Evolutionary conservation across 371 early-diverging fungal species (phyloP).

Genomic region (Rhizopus delemar): DNA sequence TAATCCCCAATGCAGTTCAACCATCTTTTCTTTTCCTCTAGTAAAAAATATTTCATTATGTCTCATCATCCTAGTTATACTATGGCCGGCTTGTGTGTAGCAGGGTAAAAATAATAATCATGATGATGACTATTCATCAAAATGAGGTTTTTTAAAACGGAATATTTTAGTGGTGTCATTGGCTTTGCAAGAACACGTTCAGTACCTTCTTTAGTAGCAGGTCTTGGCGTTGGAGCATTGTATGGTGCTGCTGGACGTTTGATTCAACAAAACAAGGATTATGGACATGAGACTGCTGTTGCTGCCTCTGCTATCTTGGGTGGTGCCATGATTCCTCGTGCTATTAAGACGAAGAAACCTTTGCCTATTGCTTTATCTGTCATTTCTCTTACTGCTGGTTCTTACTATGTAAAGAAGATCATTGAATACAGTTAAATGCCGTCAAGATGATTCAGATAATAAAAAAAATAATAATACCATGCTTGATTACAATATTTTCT

Average conservation of each 20-base stretch:
- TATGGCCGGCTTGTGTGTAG: constrained; percentile 50
- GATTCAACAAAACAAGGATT: constrained; percentile 62
- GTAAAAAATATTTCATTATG: constrained; percentile 16
- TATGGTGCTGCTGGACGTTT: constrained; percentile 64
- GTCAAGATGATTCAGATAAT: too few relatives aligned
- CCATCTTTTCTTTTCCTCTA: constrained; percentile 1
- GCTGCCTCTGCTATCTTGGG: constrained; percentile 58
- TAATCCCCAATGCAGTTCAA: neutral
- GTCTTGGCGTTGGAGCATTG: constrained; percentile 61
- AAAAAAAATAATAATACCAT: too few relatives aligned
- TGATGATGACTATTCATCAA: neutral
- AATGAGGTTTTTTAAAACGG: too few relatives aligned
- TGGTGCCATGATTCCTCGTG: constrained; percentile 64
- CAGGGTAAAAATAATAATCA: constrained; percentile 27
- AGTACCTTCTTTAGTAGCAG: constrained; percentile 65
- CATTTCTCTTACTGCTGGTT: constrained; percentile 45
- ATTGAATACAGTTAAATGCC: constrained; percentile 42
- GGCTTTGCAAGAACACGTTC: constrained; percentile 64
- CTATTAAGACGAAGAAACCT: constrained; percentile 52
- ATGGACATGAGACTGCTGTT: constrained; percentile 67
- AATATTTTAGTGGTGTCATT: constrained; percentile 53
- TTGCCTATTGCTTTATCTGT: constrained; percentile 49
- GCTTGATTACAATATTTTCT: too few relatives aligned
- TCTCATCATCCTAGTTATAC: constrained; percentile 56
- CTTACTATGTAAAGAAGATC: constrained; percentile 54